Evolutionary conservation across 805 yeast genomes (phyloP), one percentile per base, ranked within the genome.

Genomic region (Yueomyces sp.): DNA sequence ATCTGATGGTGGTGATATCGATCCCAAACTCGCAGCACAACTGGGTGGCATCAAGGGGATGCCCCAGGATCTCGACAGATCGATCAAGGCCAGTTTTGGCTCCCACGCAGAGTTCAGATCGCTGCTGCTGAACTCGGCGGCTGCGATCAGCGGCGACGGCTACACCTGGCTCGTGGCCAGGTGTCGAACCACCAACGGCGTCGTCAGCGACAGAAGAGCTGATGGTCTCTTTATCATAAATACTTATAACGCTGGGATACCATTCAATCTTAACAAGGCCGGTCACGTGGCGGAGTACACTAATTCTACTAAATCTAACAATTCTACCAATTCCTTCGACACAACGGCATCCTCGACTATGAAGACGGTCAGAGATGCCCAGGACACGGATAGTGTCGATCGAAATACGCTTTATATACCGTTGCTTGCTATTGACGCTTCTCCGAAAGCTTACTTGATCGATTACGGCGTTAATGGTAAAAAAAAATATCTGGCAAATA

Each of bases 221-320:
- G 74, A 74, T 45, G 65, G 70, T 32, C 69, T 92, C 53, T 79
- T 76, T 42, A 67, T 92, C 6, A 64, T 85, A 45, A 83, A 86
- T 63, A 81, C 95, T n/a, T 86, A 86, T 64, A 86, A 85, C 56
- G 79, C 88, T 4, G 97, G 97, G 4, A 72, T 85, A 5, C 94
- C 95, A 31, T 80, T 79, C 52, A 74, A 80, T 40, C 60, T 69
- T 71, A 42, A 79, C 73, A 48, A 78, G 72, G 60, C 59, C 71
- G 51, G 65, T 57, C 52, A 67, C 66, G 39, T 71, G 33, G 45
- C 47, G 32, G 58, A 51, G 5, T 44, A 57, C n/a, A 5, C 6
- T 7, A 11, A 11, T 9, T 11, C 12, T 9, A 5, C 1, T 5
- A 34, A 34, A 11, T 9, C 8, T 11, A 34, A 34, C 26, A 34